Evolutionary conservation across 1,284 basidiomycete species (phyloP), one percentile per base, ranked within the genome.

Genomic region (Moniliophthora roreri): DNA sequence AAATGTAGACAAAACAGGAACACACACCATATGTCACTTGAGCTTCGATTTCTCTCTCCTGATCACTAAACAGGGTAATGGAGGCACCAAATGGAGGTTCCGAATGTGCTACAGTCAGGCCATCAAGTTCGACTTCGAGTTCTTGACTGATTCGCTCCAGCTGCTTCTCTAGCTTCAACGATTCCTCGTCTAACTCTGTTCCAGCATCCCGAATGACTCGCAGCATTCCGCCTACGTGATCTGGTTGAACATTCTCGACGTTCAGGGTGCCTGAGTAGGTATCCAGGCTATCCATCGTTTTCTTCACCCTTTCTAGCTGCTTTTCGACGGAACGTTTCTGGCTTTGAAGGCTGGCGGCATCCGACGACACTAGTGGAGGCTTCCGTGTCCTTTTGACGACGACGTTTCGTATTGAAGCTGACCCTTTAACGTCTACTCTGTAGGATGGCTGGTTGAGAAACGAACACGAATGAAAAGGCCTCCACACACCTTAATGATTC

Each of bases 1-100:
- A 23, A 28, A 16, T n/a, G 16, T 4, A 35, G 18, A 13, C 28
- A 13, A 32, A 40, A 34, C 34, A 4, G 36, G 24, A 1, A 52
- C 62, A 41, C 38, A 20, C 38, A 71, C 73, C 69, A 52, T 74
- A 74, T 10, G 69, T 67, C 15, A 74, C 55, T 0, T 61, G 61
- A 54, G 74, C 60, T 49, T 69, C 67, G 1, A 73, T 66, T 32
- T 20, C 44, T 6, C 28, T 11, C 28, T 6, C 11, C 7, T 32
- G 7, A 6, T 32, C 28, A 11, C 28, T 32, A 11, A 32, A 32
- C 28, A 32, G 28, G 11, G 28, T 6, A 11, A 32, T 6, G 6
- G 28, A 6, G 28, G 28, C 28, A 32, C 7, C 11, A 11, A 32
- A 32, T 6, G 11, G 28, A 32, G 28, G 28, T 6, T 11, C 28